Conservation (phyloP, 2,329 filamentous ascomycete species). For the Calonectria crousiana region DNA sequence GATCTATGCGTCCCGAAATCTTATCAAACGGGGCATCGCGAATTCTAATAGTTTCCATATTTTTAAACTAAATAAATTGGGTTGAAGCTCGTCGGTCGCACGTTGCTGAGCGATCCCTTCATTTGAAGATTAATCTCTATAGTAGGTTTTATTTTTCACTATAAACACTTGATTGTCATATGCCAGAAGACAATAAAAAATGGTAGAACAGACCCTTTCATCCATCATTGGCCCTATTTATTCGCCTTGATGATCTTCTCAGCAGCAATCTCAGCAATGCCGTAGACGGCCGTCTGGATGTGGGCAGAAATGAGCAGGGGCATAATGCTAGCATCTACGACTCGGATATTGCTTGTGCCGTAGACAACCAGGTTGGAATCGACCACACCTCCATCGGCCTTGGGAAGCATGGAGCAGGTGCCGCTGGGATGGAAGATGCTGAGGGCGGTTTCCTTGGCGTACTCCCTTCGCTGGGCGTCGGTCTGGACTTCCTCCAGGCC, state of each 20-base stretch:
- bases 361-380: constrained; percentile 58
- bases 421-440: constrained; percentile 54
- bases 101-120: background rate
- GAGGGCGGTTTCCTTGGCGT: constrained; percentile 33
- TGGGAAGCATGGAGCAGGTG: constrained; percentile 61
- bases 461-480: constrained; percentile 30
- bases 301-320: constrained; percentile 60
- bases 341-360: constrained; percentile 60
- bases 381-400: constrained; percentile 59
- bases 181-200: background rate
- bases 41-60: background rate
- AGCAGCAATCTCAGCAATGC: constrained; percentile 62
- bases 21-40: background rate
- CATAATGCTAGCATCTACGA: constrained; percentile 64
- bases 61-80: background rate
- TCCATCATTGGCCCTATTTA: background rate
- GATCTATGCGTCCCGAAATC: background rate
- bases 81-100: background rate
- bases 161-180: background rate
- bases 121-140: background rate
- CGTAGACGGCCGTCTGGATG: constrained; percentile 66
- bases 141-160: background rate
- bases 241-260: constrained; percentile 39
- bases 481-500: constrained; percentile 34
- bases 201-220: background rate